Evolutionary conservation across 164 flowering plant genomes (phyloP).

Genomic region (Annona cherimola): DNA sequence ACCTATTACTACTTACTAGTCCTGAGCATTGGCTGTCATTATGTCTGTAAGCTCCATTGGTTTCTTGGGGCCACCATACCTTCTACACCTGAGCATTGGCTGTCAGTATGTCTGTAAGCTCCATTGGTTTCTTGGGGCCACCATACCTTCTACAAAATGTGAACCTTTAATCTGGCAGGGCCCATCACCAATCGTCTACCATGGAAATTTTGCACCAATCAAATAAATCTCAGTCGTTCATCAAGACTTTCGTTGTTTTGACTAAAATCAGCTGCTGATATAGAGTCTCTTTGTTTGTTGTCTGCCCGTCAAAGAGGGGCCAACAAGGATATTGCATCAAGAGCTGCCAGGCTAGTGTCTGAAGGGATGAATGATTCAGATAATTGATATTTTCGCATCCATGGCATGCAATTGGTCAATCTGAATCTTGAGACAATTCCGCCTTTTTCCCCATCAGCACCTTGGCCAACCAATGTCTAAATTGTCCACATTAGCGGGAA

Average conservation of each 20-base stretch:
- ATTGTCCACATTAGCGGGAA: conserved; percentile 1
- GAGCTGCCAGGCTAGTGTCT: not conserved
- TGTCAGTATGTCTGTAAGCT: not conserved
- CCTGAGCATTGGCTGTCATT: not conserved
- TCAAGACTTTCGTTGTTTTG: not conserved
- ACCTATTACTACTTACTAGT: not conserved
- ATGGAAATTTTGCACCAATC: not conserved
- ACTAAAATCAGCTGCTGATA: not conserved
- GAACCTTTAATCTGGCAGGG: not conserved
- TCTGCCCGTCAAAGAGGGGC: not conserved
- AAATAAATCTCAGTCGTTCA: not conserved
- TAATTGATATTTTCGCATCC: not conserved
- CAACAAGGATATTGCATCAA: not conserved
- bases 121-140: not conserved
- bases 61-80: not conserved
- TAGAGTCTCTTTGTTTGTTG: not conserved
- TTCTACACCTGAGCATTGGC: not conserved
- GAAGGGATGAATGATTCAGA: not conserved
- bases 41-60: not conserved
- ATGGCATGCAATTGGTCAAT: not conserved
- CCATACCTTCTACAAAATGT: not conserved
- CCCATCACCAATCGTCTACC: not conserved
- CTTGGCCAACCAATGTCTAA: not conserved
- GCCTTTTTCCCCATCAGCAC: not conserved
- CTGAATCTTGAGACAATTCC: not conserved